Percentiles rank a stretch among this genome's conserved stretches.
phyloP scores from a whole-genome alignment of 768 basidiomycete genomes.

The Suillus fuscotomentosus region DNA sequence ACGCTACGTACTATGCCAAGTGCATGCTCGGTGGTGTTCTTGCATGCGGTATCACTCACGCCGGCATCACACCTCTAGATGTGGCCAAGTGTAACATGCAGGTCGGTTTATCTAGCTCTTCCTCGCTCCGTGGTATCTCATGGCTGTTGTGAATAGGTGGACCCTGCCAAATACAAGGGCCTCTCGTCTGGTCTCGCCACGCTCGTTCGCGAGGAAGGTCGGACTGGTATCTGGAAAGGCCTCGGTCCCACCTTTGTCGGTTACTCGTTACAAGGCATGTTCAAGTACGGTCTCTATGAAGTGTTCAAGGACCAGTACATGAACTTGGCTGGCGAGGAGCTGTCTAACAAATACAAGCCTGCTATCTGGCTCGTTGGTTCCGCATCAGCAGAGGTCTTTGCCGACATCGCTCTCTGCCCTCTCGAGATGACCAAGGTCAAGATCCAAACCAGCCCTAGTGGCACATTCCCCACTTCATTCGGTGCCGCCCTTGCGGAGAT shows the following conservation, averaged over 20 bases:
- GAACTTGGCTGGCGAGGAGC: slow-evolving; percentile 87
- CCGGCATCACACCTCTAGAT: slow-evolving; percentile 83
- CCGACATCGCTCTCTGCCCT: slow-evolving; percentile 94
- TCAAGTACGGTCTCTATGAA: slow-evolving; percentile 99
- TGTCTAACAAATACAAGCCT: slow-evolving; percentile 77
- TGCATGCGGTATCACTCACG: slow-evolving; percentile 87
- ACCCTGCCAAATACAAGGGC: slow-evolving; percentile 73
- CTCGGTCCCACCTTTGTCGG: slow-evolving; percentile 91
- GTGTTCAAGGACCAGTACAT: slow-evolving; percentile 92
- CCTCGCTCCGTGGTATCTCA: not conserved
- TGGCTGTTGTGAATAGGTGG: slow-evolving; percentile 47
- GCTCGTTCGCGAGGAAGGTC: slow-evolving; percentile 78
- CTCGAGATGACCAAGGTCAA: slow-evolving; percentile 93
- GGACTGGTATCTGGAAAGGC: slow-evolving; percentile 90
- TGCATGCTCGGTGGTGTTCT: slow-evolving; percentile 86
- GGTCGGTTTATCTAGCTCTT: slow-evolving; percentile 38
- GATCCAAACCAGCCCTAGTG: slow-evolving; percentile 74
- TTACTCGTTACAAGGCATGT: slow-evolving; percentile 94
- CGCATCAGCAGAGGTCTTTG: slow-evolving; percentile 93
- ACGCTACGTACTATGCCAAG: slow-evolving; percentile 74
- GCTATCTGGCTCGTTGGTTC: slow-evolving; percentile 93
- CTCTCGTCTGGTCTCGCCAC: slow-evolving; percentile 58
- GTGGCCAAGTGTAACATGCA: slow-evolving; percentile 94
- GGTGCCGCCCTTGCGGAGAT: slow-evolving; percentile 72
- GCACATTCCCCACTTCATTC: slow-evolving; percentile 78